phyloP scores from a whole-genome alignment of 768 basidiomycete genomes.

The Leccinum longicurvipes region DNA sequence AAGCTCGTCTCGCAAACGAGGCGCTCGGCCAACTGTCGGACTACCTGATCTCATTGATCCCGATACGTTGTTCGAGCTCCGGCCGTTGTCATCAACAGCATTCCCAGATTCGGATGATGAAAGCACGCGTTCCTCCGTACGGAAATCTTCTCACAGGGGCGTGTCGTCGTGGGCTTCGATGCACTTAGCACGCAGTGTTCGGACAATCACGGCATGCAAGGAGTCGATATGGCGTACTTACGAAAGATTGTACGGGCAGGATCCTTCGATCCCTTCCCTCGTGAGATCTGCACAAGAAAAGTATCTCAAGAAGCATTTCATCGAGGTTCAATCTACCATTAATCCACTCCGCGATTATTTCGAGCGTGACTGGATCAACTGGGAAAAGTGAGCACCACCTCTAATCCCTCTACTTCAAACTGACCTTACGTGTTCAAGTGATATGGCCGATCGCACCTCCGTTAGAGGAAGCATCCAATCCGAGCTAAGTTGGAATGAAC shows the following conservation, averaged over 20 bases:
- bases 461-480: constrained; percentile 50
- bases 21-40: constrained; percentile 13
- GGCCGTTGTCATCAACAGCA: constrained; percentile 19
- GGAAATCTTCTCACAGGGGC: constrained; percentile 24
- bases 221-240: constrained; percentile 70
- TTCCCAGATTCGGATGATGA: constrained; percentile 30
- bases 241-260: constrained; percentile 41
- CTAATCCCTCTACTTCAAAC: background rate
- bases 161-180: constrained; percentile 52
- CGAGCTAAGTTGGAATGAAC: constrained; percentile 51
- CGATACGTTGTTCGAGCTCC: constrained; percentile 32
- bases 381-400: constrained; percentile 55
- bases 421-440: constrained; percentile 39
- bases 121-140: constrained; percentile 6
- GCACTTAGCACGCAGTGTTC: constrained; percentile 61
- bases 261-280: constrained; percentile 36
- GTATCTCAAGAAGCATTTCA: constrained; percentile 23
- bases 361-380: constrained; percentile 62
- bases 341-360: constrained; percentile 55
- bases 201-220: constrained; percentile 59
- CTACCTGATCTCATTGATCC: constrained; percentile 25
- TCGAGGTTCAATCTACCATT: constrained; percentile 18
- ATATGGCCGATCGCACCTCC: constrained; percentile 71
- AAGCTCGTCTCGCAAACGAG: constrained; percentile 37
- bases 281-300: constrained; percentile 35